These are phyloP conservation scores for Rhizophagus clarus DNA, from an alignment of 192 early-diverging fungal genomes.

Conservation along the genomic window DNA sequence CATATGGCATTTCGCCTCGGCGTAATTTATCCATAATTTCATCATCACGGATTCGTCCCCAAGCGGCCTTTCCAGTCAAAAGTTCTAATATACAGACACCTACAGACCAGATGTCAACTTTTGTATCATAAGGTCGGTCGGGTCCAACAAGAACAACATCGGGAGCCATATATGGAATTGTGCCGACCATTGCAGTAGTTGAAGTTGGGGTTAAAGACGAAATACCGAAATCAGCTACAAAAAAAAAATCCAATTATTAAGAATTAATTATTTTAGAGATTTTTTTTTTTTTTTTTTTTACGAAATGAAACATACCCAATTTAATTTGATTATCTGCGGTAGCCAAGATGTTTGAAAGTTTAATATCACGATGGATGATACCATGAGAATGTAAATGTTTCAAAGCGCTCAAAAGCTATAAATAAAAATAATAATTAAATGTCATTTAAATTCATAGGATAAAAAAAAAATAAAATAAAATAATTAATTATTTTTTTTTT, in stretches of 20 bases:
- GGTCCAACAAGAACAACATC: constrained; percentile 24
- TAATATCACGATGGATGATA: constrained; percentile 33
- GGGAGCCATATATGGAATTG: constrained; percentile 33
- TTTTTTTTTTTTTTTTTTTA: not conserved
- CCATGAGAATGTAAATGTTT: constrained; percentile 27
- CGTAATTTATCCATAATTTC: constrained; percentile 25
- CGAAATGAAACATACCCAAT: constrained; percentile 26
- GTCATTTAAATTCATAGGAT: not conserved
- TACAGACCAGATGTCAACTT: constrained; percentile 32
- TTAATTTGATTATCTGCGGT: constrained; percentile 27
- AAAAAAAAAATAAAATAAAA: not conserved
- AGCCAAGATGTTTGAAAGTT: constrained; percentile 28
- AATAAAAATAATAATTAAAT: not conserved
- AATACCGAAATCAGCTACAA: constrained; percentile 30
- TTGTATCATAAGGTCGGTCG: constrained; percentile 26
- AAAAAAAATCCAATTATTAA: not conserved
- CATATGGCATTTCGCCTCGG: constrained; percentile 20
- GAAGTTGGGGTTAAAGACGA: constrained; percentile 31
- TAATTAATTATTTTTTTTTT: not conserved
- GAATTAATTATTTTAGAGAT: no score
- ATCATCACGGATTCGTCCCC: constrained; percentile 21
- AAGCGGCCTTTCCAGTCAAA: constrained; percentile 31
- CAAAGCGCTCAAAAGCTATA: constrained; percentile 21
- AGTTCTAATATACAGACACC: constrained; percentile 32
- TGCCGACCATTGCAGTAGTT: constrained; percentile 30